Evolutionary conservation across 116 monocot genomes (phyloP).

Genomic region (Posidonia oceanica): DNA sequence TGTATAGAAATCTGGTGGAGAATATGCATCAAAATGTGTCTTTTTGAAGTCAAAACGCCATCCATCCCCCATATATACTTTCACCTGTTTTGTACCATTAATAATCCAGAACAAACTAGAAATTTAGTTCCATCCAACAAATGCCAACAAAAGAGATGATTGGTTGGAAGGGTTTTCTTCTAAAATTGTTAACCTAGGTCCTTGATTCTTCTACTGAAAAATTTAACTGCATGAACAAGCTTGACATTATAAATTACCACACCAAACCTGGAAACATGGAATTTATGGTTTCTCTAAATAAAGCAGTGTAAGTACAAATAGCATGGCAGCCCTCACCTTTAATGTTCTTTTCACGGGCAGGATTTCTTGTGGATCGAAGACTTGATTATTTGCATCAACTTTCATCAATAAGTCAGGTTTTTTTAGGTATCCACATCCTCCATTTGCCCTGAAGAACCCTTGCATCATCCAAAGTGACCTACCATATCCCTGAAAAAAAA

Average conservation of each 20-base stretch:
- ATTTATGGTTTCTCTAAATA: too few species aligned
- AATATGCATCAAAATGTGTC: constrained; percentile 66
- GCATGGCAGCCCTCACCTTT: background rate
- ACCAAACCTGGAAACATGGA: too few species aligned
- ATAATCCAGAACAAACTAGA: background rate
- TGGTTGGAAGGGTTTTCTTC: too few species aligned
- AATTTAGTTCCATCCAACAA: background rate
- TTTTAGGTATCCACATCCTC: constrained; percentile 71
- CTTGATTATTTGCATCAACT: constrained; percentile 14
- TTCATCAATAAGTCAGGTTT: constrained; percentile 65
- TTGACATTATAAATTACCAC: too few species aligned
- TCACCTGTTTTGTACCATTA: constrained; percentile 33
- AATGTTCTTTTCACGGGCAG: constrained; percentile 23
- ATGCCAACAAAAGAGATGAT: too few species aligned
- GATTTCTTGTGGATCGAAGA: constrained; percentile 34
- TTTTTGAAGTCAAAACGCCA: constrained; percentile 58
- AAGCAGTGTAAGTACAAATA: too few species aligned
- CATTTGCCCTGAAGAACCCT: constrained; percentile 73
- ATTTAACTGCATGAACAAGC: too few species aligned
- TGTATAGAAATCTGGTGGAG: constrained; percentile 76
- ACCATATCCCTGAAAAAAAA: constrained; percentile 46
- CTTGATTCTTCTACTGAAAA: too few species aligned
- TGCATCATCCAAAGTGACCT: constrained; percentile 84
- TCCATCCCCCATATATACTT: constrained; percentile 73
- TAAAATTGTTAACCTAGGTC: too few species aligned